Percentiles rank a stretch among this genome's conserved stretches.
Conservation (phyloP, 768 basidiomycete genomes). For the Amanita rimosa region DNA sequence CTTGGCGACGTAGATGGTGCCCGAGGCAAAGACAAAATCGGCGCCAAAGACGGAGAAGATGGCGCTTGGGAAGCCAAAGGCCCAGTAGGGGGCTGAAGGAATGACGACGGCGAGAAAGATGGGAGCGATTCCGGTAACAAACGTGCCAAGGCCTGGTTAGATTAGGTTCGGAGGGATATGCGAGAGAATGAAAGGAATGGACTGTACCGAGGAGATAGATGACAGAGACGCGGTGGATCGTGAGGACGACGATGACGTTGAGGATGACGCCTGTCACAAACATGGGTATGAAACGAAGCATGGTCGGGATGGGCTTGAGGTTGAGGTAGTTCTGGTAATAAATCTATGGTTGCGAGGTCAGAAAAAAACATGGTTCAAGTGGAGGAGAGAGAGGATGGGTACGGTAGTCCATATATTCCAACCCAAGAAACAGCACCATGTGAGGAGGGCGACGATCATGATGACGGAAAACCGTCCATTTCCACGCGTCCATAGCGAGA, state of each 20-base stretch:
- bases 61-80: constrained; percentile 61
- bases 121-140: constrained; percentile 44
- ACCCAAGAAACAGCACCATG: constrained; percentile 41
- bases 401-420: constrained; percentile 31
- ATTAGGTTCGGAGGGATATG: too few species aligned
- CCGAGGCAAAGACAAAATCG: constrained; percentile 66
- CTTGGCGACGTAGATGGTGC: constrained; percentile 67
- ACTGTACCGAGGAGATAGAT: constrained; percentile 42
- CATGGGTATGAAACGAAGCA: constrained; percentile 64
- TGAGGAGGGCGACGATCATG: constrained; percentile 45
- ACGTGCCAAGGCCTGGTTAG: constrained; percentile 31
- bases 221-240: constrained; percentile 43
- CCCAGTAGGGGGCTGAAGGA: constrained; percentile 54
- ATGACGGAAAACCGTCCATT: constrained; percentile 46
- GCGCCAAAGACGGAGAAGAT: constrained; percentile 59
- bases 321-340: constrained; percentile 61
- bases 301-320: constrained; percentile 45
- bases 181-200: constrained; percentile 8
- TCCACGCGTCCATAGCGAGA: constrained; percentile 49
- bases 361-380: neutral
- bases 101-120: constrained; percentile 61
- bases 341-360: constrained; percentile 24
- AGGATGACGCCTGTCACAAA: constrained; percentile 50
- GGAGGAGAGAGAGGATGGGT: neutral
- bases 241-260: constrained; percentile 53